These are phyloP conservation scores for Hibiscus tridactylites DNA, from an alignment of 345 rosid species.

Conservation along the genomic window DNA sequence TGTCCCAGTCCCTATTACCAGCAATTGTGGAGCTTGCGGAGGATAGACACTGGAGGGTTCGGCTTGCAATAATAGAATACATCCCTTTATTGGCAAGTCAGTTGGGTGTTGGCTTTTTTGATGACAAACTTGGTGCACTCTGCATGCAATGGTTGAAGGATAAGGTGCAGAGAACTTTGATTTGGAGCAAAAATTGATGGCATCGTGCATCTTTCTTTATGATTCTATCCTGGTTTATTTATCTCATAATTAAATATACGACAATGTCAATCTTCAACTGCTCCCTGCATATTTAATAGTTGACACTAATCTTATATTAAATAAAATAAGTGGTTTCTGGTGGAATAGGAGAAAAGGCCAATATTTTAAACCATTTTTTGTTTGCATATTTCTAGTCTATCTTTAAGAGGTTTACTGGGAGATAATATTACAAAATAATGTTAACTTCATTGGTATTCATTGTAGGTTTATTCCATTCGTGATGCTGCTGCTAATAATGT, in stretches of 20 bases:
- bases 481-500: conserved; percentile 95
- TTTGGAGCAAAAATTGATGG: background rate
- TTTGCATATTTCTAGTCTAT: background rate
- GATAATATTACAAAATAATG: background rate
- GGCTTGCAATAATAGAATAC: conserved; percentile 58
- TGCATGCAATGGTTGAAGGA: conserved; percentile 91
- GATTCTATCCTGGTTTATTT: background rate
- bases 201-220: background rate
- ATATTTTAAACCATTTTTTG: background rate
- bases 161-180: conserved; percentile 38
- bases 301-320: background rate
- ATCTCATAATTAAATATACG: no score
- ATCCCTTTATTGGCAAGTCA: conserved; percentile 58
- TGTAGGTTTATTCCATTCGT: conserved; percentile 81
- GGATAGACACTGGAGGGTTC: conserved; percentile 64
- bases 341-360: background rate
- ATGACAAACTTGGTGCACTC: conserved; percentile 72
- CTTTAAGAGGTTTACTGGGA: background rate
- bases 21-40: conserved; percentile 65
- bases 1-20: conserved; percentile 50
- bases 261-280: background rate
- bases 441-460: conserved; percentile 3
- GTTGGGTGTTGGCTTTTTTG: conserved; percentile 74
- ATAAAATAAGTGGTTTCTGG: background rate
- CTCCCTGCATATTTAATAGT: background rate